A percentile compares a stretch with the other conserved stretches of the same genome.
phyloP scores from a whole-genome alignment of 2,329 filamentous ascomycete species.

The Fusarium transvaalense region DNA sequence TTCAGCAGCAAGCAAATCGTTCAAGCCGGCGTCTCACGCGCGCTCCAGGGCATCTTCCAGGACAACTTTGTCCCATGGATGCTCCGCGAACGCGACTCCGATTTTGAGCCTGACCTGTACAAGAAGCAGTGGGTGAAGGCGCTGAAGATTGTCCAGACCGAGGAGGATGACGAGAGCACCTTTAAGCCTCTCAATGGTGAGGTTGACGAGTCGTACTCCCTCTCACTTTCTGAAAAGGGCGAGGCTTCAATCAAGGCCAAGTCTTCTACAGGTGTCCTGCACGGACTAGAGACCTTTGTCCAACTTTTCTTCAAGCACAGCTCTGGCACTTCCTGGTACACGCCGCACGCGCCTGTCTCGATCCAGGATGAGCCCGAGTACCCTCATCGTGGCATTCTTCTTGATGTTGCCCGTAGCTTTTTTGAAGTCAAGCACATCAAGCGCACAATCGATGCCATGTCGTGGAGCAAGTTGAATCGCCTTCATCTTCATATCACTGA shows the following conservation, averaged over 20 bases:
- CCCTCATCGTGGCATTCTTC: slow-evolving; percentile 80
- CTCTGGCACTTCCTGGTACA: slow-evolving; percentile 71
- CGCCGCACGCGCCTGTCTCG: slow-evolving; percentile 74
- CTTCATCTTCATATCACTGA: slow-evolving; percentile 87
- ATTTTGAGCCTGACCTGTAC: slow-evolving; percentile 71
- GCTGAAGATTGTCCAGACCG: slow-evolving; percentile 73
- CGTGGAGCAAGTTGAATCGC: slow-evolving; percentile 86
- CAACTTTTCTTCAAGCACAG: slow-evolving; percentile 85
- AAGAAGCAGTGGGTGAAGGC: slow-evolving; percentile 65
- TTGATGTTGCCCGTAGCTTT: slow-evolving; percentile 82
- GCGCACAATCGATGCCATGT: slow-evolving; percentile 79
- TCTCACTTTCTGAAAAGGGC: slow-evolving; percentile 70
- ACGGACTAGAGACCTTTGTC: slow-evolving; percentile 80
- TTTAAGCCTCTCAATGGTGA: slow-evolving; percentile 72
- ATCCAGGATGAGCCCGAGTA: slow-evolving; percentile 83
- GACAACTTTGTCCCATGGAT: slow-evolving; percentile 83
- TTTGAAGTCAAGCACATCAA: slow-evolving; percentile 76
- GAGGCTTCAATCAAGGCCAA: slow-evolving; percentile 72
- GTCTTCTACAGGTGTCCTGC: slow-evolving; percentile 76
- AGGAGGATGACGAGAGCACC: slow-evolving; percentile 63
- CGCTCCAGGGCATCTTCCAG: slow-evolving; percentile 73
- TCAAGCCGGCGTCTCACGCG: slow-evolving; percentile 68
- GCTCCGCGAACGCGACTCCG: slow-evolving; percentile 72
- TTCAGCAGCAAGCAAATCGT: slow-evolving; percentile 67
- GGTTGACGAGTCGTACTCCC: slow-evolving; percentile 81